Evolutionary conservation across 495 filamentous ascomycete genomes (phyloP).

Genomic region (Arthonia radiata): DNA sequence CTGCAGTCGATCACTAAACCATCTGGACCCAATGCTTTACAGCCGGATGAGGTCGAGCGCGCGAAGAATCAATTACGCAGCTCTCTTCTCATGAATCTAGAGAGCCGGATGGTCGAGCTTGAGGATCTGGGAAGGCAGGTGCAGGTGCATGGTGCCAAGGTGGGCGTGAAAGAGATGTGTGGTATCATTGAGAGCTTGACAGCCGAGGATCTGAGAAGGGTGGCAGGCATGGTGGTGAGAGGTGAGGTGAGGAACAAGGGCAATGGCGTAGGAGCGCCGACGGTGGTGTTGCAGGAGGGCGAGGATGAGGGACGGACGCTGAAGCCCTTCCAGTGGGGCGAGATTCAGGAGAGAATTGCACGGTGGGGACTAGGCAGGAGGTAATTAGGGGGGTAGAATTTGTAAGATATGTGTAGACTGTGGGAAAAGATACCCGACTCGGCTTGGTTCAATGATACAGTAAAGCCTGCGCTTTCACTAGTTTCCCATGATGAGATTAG

Average conservation of each 20-base stretch:
- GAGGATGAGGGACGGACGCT: constrained; percentile 25
- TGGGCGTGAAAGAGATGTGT: constrained; percentile 86
- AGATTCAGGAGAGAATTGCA: constrained; percentile 66
- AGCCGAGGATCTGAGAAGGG: constrained; percentile 55
- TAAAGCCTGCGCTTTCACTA: no score
- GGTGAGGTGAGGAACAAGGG: constrained; percentile 56
- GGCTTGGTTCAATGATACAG: no score
- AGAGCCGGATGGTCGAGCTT: constrained; percentile 92
- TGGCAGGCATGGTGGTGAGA: constrained; percentile 57
- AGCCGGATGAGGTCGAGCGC: constrained; percentile 59
- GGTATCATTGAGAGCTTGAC: constrained; percentile 58
- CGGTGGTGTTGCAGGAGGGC: constrained; percentile 76
- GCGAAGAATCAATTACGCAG: constrained; percentile 94
- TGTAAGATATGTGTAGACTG: no score
- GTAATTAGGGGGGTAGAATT: no score
- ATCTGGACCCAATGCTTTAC: constrained; percentile 40
- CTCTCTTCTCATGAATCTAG: constrained; percentile 88
- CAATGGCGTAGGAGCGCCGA: constrained; percentile 67
- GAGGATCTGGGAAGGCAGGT: constrained; percentile 93
- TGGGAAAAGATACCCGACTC: no score
- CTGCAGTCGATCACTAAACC: constrained; percentile 53
- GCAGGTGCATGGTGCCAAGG: constrained; percentile 78
- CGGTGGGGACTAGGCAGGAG: constrained; percentile 60
- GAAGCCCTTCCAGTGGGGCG: constrained; percentile 49
- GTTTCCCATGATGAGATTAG: no score